Evolutionary conservation across 2,329 filamentous ascomycete species (phyloP).

Genomic region (Claviceps fusiformis): DNA sequence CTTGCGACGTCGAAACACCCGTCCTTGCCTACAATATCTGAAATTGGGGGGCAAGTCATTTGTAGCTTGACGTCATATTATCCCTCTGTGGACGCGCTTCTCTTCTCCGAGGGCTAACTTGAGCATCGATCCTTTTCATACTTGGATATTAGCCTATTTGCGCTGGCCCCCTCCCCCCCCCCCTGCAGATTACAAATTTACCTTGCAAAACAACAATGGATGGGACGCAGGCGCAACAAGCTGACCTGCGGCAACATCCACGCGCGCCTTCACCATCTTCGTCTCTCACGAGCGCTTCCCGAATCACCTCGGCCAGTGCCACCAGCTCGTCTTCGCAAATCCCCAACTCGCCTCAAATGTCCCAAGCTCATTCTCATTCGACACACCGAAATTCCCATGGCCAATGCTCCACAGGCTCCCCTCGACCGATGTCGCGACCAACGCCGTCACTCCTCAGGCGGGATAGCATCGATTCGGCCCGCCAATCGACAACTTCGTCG

Average conservation of each 20-base stretch:
- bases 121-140: neutral
- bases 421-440: slow-evolving; percentile 25
- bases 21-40: neutral
- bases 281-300: slow-evolving; percentile 27
- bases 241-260: slow-evolving; percentile 19
- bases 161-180: neutral
- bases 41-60: neutral
- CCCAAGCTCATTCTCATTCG: slow-evolving; percentile 22
- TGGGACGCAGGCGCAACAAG: slow-evolving; percentile 11
- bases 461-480: slow-evolving; percentile 25
- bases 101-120: neutral
- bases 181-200: neutral
- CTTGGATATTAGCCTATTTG: neutral
- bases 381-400: slow-evolving; percentile 27
- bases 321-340: slow-evolving; percentile 29
- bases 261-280: slow-evolving; percentile 34
- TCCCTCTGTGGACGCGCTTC: neutral
- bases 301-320: slow-evolving; percentile 26
- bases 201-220: slow-evolving; percentile 16
- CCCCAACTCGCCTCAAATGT: slow-evolving; percentile 21
- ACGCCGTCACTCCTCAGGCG: slow-evolving; percentile 29
- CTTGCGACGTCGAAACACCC: neutral
- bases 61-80: neutral
- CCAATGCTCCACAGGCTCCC: slow-evolving; percentile 19
- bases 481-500: slow-evolving; percentile 30